These are phyloP conservation scores for Yarrowia sp. DNA, from an alignment of 805 yeast genomes.

Conservation along the genomic window DNA sequence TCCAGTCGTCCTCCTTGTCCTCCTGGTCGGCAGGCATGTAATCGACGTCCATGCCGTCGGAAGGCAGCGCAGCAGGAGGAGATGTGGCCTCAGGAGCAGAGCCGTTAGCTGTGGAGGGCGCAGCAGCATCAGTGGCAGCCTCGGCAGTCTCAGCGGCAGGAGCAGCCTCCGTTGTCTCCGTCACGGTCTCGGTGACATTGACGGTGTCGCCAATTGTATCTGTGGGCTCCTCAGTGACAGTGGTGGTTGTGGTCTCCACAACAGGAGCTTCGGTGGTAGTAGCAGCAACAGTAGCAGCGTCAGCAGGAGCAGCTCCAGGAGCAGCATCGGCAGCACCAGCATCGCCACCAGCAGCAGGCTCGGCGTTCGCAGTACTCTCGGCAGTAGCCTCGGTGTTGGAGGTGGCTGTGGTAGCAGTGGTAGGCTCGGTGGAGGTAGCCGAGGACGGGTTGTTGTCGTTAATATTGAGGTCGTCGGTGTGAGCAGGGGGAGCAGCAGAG, in stretches of 20 bases:
- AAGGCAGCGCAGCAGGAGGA: background rate
- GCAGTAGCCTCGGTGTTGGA: conserved; percentile 13
- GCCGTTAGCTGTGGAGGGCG: background rate
- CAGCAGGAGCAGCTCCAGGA: background rate
- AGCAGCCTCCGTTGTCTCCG: background rate
- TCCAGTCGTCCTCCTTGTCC: conserved; percentile 37
- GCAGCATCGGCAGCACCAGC: background rate
- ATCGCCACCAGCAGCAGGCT: conserved; percentile 1
- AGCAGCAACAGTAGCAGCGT: background rate
- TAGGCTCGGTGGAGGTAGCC: conserved; percentile 7
- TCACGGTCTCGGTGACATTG: background rate
- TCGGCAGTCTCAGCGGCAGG: background rate
- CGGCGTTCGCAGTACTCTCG: background rate
- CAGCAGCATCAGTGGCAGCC: background rate
- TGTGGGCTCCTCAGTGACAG: conserved; percentile 8
- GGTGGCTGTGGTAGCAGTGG: conserved; percentile 5
- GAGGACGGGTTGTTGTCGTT: conserved; percentile 8
- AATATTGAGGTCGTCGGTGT: conserved; percentile 2
- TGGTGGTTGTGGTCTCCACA: background rate
- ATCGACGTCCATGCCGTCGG: conserved; percentile 17
- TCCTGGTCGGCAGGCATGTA: conserved; percentile 32
- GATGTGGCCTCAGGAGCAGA: background rate
- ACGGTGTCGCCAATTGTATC: conserved; percentile 2
- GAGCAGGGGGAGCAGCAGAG: background rate
- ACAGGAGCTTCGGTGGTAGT: background rate